Conservation (phyloP, 306 rosid species). For the Pachyrhizus erosus region DNA sequence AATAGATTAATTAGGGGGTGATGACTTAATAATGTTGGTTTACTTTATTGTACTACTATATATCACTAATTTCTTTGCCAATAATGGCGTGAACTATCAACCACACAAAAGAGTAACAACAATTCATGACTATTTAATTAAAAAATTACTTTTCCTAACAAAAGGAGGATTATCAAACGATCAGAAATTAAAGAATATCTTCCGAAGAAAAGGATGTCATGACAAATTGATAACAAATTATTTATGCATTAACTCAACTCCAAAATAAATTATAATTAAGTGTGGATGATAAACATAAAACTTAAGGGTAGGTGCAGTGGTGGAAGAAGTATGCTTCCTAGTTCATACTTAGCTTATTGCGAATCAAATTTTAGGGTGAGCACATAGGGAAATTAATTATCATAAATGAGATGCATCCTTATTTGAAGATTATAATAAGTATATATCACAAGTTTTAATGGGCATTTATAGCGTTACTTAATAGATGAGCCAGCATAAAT, state of each 20-base stretch:
- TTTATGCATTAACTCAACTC: background rate
- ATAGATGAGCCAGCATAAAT: too few relatives aligned
- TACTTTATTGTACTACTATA: background rate
- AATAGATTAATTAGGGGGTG: background rate
- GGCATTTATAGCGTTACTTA: background rate
- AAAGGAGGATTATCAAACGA: background rate
- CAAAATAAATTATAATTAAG: background rate
- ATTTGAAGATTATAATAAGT: background rate
- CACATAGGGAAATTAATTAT: background rate
- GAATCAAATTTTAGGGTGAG: background rate
- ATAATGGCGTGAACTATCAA: conserved; percentile 3
- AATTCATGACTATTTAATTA: conserved; percentile 11
- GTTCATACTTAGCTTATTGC: too few relatives aligned
- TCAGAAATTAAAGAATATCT: background rate
- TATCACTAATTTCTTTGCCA: background rate
- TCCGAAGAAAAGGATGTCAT: background rate
- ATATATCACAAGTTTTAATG: background rate
- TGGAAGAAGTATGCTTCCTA: background rate
- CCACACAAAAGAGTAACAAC: background rate
- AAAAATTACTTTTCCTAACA: background rate
- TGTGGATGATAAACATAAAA: background rate
- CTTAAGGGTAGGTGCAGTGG: background rate
- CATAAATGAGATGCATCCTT: background rate
- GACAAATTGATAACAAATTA: background rate
- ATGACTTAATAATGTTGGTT: background rate